Conservation (phyloP, 371 early-diverging fungal genomes). For the Parasitella parasitica region DNA sequence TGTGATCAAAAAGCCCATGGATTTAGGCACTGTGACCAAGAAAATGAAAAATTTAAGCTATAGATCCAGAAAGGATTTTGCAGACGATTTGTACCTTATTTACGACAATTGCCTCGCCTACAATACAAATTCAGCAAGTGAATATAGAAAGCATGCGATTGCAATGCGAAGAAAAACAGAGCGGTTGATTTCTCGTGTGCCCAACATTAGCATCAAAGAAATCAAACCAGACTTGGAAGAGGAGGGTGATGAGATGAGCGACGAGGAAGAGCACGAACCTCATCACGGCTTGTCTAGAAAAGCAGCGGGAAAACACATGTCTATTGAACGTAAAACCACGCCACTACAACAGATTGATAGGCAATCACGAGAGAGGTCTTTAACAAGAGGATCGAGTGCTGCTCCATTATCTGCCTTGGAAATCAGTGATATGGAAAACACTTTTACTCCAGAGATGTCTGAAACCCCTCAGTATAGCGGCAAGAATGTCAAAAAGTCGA, state of each 20-base stretch:
- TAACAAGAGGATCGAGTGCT: slow-evolving; percentile 24
- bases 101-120: slow-evolving; percentile 83
- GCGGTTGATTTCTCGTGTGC: slow-evolving; percentile 75
- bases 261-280: slow-evolving; percentile 45
- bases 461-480: slow-evolving; percentile 22
- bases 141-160: slow-evolving; percentile 83
- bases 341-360: slow-evolving; percentile 5
- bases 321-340: slow-evolving; percentile 11
- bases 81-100: slow-evolving; percentile 78
- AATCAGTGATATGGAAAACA: slow-evolving; percentile 3
- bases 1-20: slow-evolving; percentile 93
- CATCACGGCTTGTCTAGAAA: slow-evolving; percentile 36
- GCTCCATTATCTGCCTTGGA: slow-evolving; percentile 12
- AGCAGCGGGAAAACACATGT: slow-evolving; percentile 22
- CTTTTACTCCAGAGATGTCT: slow-evolving; percentile 4
- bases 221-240: slow-evolving; percentile 57
- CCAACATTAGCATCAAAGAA: slow-evolving; percentile 74
- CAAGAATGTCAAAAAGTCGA: slow-evolving; percentile 10
- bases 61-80: slow-evolving; percentile 76
- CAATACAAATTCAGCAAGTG: slow-evolving; percentile 75
- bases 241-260: slow-evolving; percentile 49
- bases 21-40: slow-evolving; percentile 84
- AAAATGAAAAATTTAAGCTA: slow-evolving; percentile 76
- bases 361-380: slow-evolving; percentile 21
- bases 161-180: slow-evolving; percentile 80